Percentiles rank a stretch among this genome's conserved stretches.
phyloP scores from a whole-genome alignment of 192 early-diverging fungal species.

The Gorgonomyces haynaldii region DNA sequence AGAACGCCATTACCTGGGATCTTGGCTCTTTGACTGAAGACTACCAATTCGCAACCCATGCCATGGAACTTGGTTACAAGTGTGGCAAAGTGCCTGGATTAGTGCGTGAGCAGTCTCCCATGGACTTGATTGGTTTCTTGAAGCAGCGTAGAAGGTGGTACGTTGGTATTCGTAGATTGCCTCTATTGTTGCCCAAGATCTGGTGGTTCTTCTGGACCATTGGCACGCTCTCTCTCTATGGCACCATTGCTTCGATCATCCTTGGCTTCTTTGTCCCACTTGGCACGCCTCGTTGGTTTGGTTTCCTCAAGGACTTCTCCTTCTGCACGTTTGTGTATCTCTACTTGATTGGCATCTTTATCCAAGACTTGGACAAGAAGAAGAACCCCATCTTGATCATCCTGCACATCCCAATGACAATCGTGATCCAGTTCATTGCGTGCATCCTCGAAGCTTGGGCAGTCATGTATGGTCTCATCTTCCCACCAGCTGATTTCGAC shows the following conservation, averaged over 20 bases:
- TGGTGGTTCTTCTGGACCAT: conserved; percentile 46
- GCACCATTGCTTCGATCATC: conserved; percentile 32
- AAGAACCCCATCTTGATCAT: conserved; percentile 28
- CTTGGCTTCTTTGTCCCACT: conserved; percentile 18
- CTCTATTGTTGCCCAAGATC: conserved; percentile 37
- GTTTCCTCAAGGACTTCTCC: conserved; percentile 38
- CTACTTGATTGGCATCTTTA: conserved; percentile 38
- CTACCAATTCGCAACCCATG: conserved; percentile 40
- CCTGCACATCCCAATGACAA: conserved; percentile 26
- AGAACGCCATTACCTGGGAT: conserved; percentile 46
- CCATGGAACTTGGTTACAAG: conserved; percentile 36
- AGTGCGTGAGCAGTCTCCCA: conserved; percentile 41
- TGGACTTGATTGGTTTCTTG: conserved; percentile 38
- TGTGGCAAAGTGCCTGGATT: conserved; percentile 43
- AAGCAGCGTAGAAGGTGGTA: conserved; percentile 47
- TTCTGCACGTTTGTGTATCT: conserved; percentile 41
- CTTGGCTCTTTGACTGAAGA: conserved; percentile 42
- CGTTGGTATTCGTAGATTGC: conserved; percentile 41
- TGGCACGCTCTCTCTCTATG: conserved; percentile 30
- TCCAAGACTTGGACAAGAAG: conserved; percentile 41
- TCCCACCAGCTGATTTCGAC: conserved; percentile 38
- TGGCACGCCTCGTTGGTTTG: conserved; percentile 43
- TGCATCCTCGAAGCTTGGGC: conserved; percentile 31
- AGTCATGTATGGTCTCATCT: conserved; percentile 40
- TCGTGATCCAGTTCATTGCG: conserved; percentile 36